A percentile compares a stretch with the other conserved stretches of the same genome.
Conservation (phyloP, 257 asterid species). For the Ocimum tenuiflorum region DNA sequence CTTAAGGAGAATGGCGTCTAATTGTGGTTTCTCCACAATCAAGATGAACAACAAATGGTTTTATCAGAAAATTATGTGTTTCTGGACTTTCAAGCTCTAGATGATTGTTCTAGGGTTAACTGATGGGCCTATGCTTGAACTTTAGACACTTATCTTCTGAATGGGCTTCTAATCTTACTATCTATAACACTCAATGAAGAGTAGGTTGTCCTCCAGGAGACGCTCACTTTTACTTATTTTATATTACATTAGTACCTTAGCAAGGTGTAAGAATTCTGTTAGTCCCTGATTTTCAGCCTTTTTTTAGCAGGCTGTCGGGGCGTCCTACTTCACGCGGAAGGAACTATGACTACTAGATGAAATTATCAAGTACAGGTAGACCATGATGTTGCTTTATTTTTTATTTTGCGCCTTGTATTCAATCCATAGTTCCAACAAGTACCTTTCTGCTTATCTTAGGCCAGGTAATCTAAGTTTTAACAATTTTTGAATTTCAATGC, state of each 20-base stretch:
- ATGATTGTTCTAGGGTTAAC: neutral
- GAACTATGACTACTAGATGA: conserved; percentile 80
- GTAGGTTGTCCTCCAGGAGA: conserved; percentile 5
- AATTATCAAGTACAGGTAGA: conserved; percentile 63
- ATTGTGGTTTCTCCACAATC: neutral
- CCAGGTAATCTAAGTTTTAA: conserved; percentile 30
- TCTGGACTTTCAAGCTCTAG: too few species aligned
- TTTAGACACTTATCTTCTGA: conserved; percentile 4
- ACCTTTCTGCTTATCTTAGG: conserved; percentile 23
- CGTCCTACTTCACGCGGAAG: conserved; percentile 87
- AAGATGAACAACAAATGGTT: neutral
- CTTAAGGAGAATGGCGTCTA: neutral
- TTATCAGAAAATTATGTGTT: neutral
- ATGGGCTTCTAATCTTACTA: conserved; percentile 1
- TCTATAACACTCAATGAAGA: neutral
- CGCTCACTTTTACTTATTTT: conserved; percentile 15
- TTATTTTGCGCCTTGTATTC: conserved; percentile 15
- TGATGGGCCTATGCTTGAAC: conserved; percentile 13
- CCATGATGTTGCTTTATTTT: conserved; percentile 27
- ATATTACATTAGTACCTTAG: conserved; percentile 11
- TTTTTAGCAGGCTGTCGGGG: conserved; percentile 71
- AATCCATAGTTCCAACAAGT: conserved; percentile 21
- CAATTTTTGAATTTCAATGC: conserved; percentile 29
- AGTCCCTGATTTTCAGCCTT: conserved; percentile 35
- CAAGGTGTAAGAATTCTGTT: neutral